Base-by-base conservation (phyloP, 768 basidiomycete genomes). In the Mycena venus region DNA sequence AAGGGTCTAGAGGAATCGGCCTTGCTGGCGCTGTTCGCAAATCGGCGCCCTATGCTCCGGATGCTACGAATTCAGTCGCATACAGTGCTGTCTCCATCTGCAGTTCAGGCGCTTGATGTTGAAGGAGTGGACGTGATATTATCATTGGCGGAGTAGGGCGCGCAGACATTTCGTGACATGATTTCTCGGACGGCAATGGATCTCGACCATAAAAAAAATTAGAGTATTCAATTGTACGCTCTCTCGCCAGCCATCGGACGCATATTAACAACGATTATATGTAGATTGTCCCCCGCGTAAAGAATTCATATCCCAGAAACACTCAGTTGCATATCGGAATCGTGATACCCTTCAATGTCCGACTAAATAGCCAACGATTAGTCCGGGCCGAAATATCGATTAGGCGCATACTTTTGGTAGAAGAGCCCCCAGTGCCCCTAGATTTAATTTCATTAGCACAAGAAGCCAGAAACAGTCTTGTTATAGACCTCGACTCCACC, bases 371-470 rank as follows among this genome's bases (percentile, higher is more conserved):
- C 23, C 32, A 32, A 49, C 21, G 34, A 44, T 47, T 5, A 27
- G 34, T 29, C 31, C 42, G 9, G 60, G 36, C 68, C 21, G 29
- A 44, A 42, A 34, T 17, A 62, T 31, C 32, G 34, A 29, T 8
- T 21, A 27, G 23, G 12, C 14, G 80, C 87, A 75, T 77, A 90
- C 90, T 94, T 86, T 0, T 84, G 75, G 75, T 92, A 86, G 79
- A 93, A 93, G 38, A 94, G 70, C 59, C 94, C 94, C 94, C 93
- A 93, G 78, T 85, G 90, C 58, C 86, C 88, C 84, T 85, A 73
- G 66, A 21, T 14, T 3, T 4, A 25, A 11, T 12, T 25, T 21
- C 38, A 27, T 42, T 15, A 25, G 29, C 25, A 21, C 0, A 21
- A 31, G 19, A 40, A 31, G 23, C 21, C 27, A 9, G 27, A 31